Base-by-base conservation (phyloP, 495 filamentous ascomycete species). In the Paragyromitra xinjiangensis region DNA sequence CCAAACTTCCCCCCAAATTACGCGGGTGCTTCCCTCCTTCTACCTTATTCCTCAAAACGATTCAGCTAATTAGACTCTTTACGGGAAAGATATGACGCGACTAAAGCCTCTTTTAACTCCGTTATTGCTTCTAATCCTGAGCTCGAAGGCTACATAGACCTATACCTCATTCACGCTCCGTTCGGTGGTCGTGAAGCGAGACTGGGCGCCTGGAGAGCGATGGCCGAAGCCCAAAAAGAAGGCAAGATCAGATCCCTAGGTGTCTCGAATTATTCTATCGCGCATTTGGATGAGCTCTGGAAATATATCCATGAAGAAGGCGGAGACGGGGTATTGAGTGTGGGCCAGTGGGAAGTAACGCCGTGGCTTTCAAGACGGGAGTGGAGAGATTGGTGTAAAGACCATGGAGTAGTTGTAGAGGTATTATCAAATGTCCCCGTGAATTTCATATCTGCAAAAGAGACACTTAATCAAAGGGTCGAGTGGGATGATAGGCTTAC, bases 261-360 rank as follows among this genome's bases (percentile, higher is more conserved):
- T 39, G 88, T 90, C 24, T 87, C 85, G 12, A 90, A 90, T 80
- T 90, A 86, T 72, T 85, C 84, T 11, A 83, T 90, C 29, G 84
- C 85, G 64, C 88, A 90, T 78, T 84, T 90, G 3, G 84, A 89
- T 19, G 88, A 89, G 74, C 53, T 81, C 37, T 81, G 79, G 78
- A 66, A 61, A 61, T 73, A 77, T 26, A 77, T 77, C 22, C 51
- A 77, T n/a, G 56, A 71, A 24, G 71, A 86, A 68, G 89, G 88
- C 0, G 86, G 84, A 37, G 90, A 87, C 6, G 90, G 90, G 1
- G 81, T 93, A 24, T 87, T 98, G 80, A 90, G 89, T 64, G 92
- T 97, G 7, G 93, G 92, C 11, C 94, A 97, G 83, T 94, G 92
- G 84, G 94, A 97, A 84, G 85, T 98, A n/a, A 94, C 97, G 79